A percentile compares a stretch with the other conserved stretches of the same genome.
phyloP scores from a whole-genome alignment of 768 basidiomycete species.

The Mycena venus region DNA sequence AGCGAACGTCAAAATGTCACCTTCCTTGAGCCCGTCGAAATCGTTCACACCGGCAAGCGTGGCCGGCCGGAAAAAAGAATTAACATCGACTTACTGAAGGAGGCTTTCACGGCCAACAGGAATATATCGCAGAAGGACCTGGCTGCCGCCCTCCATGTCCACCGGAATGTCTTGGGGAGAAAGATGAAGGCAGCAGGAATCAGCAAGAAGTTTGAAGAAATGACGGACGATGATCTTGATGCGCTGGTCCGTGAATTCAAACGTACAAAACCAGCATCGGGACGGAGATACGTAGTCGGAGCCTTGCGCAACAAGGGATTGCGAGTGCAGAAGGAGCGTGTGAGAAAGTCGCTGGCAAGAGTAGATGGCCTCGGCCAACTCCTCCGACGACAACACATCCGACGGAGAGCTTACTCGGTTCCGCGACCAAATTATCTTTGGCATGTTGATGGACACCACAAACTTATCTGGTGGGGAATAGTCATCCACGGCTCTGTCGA shows the following conservation, averaged over 20 bases:
- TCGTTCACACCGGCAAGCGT: not conserved
- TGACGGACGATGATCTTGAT: slow-evolving; percentile 19
- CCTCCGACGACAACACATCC: slow-evolving; percentile 28
- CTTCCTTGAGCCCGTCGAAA: not conserved
- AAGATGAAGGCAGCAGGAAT: slow-evolving; percentile 11
- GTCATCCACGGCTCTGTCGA: slow-evolving; percentile 47
- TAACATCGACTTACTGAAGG: slow-evolving; percentile 17
- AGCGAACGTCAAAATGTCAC: slow-evolving; percentile 1
- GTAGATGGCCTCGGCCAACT: slow-evolving; percentile 39
- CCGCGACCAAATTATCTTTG: slow-evolving; percentile 39
- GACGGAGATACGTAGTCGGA: slow-evolving; percentile 39
- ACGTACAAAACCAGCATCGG: slow-evolving; percentile 33
- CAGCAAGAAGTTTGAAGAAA: not conserved
- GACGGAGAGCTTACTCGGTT: slow-evolving; percentile 33
- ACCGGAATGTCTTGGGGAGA: not conserved
- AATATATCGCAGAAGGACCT: slow-evolving; percentile 19
- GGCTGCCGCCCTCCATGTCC: not conserved
- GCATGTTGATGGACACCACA: no score
- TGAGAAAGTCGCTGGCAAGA: slow-evolving; percentile 31
- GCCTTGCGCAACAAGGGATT: slow-evolving; percentile 34
- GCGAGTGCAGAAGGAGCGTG: slow-evolving; percentile 34
- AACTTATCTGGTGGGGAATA: slow-evolving; percentile 40
- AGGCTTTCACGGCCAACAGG: slow-evolving; percentile 17
- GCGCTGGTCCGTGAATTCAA: slow-evolving; percentile 17
- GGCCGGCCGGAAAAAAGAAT: slow-evolving; percentile 30